Evolutionary conservation across 2,329 filamentous ascomycete genomes (phyloP).

Genomic region (Penicillium sp.): DNA sequence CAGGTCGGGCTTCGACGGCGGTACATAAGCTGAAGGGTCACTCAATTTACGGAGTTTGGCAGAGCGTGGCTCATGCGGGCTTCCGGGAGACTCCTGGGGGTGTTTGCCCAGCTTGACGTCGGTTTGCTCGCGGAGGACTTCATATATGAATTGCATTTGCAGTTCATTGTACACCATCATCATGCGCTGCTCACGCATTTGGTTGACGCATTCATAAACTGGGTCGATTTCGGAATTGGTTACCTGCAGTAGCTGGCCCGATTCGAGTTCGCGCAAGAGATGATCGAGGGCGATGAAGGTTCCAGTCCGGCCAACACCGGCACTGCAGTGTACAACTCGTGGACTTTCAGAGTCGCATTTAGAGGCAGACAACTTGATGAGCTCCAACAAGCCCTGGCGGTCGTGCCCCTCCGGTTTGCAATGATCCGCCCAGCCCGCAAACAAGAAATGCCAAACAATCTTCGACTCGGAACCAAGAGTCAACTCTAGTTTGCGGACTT

Average conservation of each 20-base stretch:
- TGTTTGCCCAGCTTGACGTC: conserved; percentile 34
- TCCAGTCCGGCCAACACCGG: conserved; percentile 88
- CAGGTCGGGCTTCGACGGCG: conserved; percentile 38
- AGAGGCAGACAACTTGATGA: conserved; percentile 50
- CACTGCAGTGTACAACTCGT: conserved; percentile 82
- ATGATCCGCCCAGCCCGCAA: conserved; percentile 88
- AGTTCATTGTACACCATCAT: conserved; percentile 91
- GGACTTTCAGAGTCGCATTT: conserved; percentile 61
- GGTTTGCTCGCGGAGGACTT: conserved; percentile 67
- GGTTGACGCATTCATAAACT: conserved; percentile 76
- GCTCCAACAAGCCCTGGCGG: conserved; percentile 50
- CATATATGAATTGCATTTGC: conserved; percentile 87
- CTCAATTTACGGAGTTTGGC: conserved; percentile 38
- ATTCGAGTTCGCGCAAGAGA: conserved; percentile 76
- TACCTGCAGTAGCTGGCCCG: conserved; percentile 62
- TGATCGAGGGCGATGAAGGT: conserved; percentile 98
- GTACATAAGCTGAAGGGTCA: conserved; percentile 28
- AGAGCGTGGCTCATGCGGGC: conserved; percentile 31
- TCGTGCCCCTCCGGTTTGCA: conserved; percentile 66
- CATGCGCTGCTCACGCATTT: conserved; percentile 80
- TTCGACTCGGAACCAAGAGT: conserved; percentile 55
- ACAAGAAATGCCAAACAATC: conserved; percentile 79
- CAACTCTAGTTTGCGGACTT: conserved; percentile 71
- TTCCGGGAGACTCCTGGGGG: conserved; percentile 15
- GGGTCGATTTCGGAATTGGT: conserved; percentile 60